Percentiles rank a stretch among this genome's conserved stretches.
These are phyloP conservation scores for Geranium rotundifolium DNA, from an alignment of 345 rosid species.

Conservation along the genomic window DNA sequence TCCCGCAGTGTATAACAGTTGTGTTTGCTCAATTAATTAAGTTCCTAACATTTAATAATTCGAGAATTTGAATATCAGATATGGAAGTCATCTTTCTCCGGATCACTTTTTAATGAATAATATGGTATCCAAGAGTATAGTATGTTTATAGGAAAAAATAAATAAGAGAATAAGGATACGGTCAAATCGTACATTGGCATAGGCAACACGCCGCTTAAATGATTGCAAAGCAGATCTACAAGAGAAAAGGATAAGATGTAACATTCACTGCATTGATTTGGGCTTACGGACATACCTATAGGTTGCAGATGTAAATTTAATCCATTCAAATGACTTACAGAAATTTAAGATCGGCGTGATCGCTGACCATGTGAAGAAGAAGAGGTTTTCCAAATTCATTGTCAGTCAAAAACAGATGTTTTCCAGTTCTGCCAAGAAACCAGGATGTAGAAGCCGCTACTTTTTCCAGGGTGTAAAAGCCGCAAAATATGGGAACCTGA, in stretches of 20 bases:
- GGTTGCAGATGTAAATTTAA: background rate
- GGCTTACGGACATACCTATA: background rate
- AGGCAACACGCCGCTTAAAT: constrained; percentile 65
- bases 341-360: constrained; percentile 59
- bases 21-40: too few species aligned
- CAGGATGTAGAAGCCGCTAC: constrained; percentile 44
- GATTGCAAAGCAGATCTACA: constrained; percentile 74
- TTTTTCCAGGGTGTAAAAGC: constrained; percentile 51
- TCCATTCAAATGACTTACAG: constrained; percentile 40
- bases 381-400: constrained; percentile 47
- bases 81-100: background rate
- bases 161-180: constrained; percentile 48
- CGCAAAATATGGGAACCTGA: constrained; percentile 70
- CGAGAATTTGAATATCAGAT: background rate
- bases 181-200: constrained; percentile 71
- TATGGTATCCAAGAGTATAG: background rate
- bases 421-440: constrained; percentile 75
- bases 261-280: background rate
- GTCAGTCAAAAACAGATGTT: constrained; percentile 70
- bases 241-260: constrained; percentile 2
- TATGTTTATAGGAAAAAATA: background rate
- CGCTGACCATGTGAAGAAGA: constrained; percentile 63
- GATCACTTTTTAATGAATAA: background rate
- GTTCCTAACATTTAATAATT: background rate
- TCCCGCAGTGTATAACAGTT: background rate